phyloP scores from a whole-genome alignment of 805 yeast species.

The Grigorovia transvaalensis region DNA sequence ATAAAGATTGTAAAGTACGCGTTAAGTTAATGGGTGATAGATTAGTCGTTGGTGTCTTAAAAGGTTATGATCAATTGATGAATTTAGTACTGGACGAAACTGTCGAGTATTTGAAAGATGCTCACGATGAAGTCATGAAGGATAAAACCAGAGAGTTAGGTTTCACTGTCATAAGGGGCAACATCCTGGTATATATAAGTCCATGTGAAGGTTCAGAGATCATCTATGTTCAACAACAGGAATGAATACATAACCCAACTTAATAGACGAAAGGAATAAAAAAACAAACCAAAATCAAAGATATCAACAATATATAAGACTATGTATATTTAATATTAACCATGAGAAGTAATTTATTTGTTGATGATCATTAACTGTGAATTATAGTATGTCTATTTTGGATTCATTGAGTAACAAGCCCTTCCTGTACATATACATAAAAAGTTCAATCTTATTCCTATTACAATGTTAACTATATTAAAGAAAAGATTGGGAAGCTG shows the following conservation, averaged over 20 bases:
- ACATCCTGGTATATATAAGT: constrained; percentile 43
- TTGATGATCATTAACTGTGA: too few relatives aligned
- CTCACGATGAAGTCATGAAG: constrained; percentile 59
- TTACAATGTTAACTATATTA: too few relatives aligned
- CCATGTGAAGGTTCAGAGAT: constrained; percentile 27
- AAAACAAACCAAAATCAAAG: too few relatives aligned
- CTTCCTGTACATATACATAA: too few relatives aligned
- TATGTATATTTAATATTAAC: too few relatives aligned
- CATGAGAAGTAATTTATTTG: too few relatives aligned
- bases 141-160: constrained; percentile 61
- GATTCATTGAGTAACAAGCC: too few relatives aligned
- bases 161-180: constrained; percentile 77
- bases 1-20: constrained; percentile 59
- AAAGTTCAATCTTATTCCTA: too few relatives aligned
- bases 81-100: constrained; percentile 66
- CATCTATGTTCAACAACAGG: constrained; percentile 17
- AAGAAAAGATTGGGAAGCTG: too few relatives aligned
- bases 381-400: too few relatives aligned
- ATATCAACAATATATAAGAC: too few relatives aligned
- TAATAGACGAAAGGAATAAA: too few relatives aligned
- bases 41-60: constrained; percentile 66
- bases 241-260: background rate
- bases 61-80: constrained; percentile 78
- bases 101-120: constrained; percentile 48
- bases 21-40: constrained; percentile 84